phyloP scores from a whole-genome alignment of 2,329 filamentous ascomycete species.

The Camptophora hylomeconis region DNA sequence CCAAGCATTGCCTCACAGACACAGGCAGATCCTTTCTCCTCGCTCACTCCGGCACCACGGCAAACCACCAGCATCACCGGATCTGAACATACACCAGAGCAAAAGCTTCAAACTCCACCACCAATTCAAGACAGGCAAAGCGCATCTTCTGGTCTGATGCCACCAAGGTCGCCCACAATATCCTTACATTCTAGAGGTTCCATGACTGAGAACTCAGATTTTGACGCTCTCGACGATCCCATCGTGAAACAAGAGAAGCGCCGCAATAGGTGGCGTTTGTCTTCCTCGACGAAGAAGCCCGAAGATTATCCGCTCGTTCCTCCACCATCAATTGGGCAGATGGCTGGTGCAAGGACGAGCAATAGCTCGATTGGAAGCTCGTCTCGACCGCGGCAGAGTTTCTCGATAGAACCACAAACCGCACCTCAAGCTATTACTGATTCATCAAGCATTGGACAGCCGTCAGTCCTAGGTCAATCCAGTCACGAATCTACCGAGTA shows the following conservation, averaged over 20 bases:
- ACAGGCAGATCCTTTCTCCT: conserved; percentile 18
- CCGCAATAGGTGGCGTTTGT: conserved; percentile 59
- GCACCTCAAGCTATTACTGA: conserved; percentile 27
- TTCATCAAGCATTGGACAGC: conserved; percentile 18
- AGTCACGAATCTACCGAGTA: conserved; percentile 28
- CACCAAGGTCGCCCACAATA: conserved; percentile 59
- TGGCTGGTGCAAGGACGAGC: conserved; percentile 51
- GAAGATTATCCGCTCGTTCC: conserved; percentile 35
- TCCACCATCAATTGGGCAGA: conserved; percentile 45
- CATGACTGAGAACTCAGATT: conserved; percentile 68
- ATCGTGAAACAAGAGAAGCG: conserved; percentile 52
- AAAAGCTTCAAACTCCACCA: conserved; percentile 17
- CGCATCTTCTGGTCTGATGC: conserved; percentile 43
- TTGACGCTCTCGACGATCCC: conserved; percentile 51
- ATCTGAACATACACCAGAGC: conserved; percentile 13
- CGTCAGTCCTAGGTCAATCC: conserved; percentile 19
- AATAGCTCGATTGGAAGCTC: conserved; percentile 56
- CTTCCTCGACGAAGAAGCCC: conserved; percentile 41
- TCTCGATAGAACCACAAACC: conserved; percentile 29
- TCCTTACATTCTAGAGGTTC: conserved; percentile 61
- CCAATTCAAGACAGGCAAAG: conserved; percentile 31
- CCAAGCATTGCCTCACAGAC: conserved; percentile 21
- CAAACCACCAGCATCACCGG: conserved; percentile 20
- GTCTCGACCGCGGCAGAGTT: conserved; percentile 31
- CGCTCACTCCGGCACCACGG: conserved; percentile 20